Evolutionary conservation across 1,284 basidiomycete genomes (phyloP).

Genomic region (Cryptococcus sp.): DNA sequence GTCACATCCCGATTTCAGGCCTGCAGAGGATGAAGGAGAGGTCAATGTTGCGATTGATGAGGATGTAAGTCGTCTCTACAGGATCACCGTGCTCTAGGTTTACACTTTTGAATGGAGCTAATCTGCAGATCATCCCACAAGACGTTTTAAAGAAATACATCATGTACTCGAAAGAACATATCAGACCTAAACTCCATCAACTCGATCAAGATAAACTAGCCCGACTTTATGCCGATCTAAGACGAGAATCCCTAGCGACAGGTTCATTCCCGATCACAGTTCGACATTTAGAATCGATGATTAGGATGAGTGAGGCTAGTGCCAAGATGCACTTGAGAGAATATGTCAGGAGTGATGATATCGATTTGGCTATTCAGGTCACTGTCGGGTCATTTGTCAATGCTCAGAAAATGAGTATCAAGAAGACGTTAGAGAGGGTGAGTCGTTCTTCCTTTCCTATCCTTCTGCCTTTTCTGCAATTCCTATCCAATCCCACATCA

Average conservation of each 20-base stretch:
- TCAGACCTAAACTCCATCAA: conserved; percentile 87
- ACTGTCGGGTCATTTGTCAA: conserved; percentile 91
- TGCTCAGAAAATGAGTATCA: conserved; percentile 97
- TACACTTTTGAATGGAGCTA: not conserved
- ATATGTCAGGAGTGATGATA: conserved; percentile 92
- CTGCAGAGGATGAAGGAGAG: conserved; percentile 76
- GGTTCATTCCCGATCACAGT: conserved; percentile 98
- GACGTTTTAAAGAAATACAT: conserved; percentile 98
- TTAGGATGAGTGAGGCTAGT: conserved; percentile 96
- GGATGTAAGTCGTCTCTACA: conserved; percentile 61
- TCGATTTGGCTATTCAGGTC: conserved; percentile 94
- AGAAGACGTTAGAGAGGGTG: conserved; percentile 92
- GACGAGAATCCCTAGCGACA: conserved; percentile 91
- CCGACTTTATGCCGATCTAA: conserved; percentile 91
- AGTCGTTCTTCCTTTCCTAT: conserved; percentile 35
- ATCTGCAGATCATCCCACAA: conserved; percentile 82
- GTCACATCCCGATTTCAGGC: conserved; percentile 88
- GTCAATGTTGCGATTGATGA: conserved; percentile 84
- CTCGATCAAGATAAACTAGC: conserved; percentile 95
- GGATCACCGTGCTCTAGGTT: not conserved
- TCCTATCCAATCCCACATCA: no score
- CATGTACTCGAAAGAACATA: conserved; percentile 94
- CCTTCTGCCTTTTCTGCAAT: no score
- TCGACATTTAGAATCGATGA: conserved; percentile 97
- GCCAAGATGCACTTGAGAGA: conserved; percentile 98